Percentiles rank a stretch among this genome's conserved stretches.
Conservation (phyloP, 495 filamentous ascomycete genomes). For the Hyaloscypha bicolor region DNA sequence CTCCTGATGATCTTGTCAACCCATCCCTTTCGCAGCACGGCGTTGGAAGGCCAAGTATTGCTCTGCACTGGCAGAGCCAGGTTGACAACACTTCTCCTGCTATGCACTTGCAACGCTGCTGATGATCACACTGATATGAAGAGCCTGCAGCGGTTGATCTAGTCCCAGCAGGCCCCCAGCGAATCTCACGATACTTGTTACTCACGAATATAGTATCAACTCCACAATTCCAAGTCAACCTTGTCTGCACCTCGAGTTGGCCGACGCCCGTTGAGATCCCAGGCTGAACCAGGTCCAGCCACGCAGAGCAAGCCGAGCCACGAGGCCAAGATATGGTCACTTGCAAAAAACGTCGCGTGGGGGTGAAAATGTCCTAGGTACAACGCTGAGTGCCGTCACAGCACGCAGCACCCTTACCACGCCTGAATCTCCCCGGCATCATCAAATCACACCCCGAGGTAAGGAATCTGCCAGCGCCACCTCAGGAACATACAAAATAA, state of each 20-base stretch:
- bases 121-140: constrained; percentile 13
- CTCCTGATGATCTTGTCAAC: neutral
- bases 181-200: constrained; percentile 29
- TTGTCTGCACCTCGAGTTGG: constrained; percentile 14
- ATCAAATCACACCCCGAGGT: constrained; percentile 12
- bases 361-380: constrained; percentile 9
- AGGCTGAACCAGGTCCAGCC: constrained; percentile 6
- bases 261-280: constrained; percentile 27
- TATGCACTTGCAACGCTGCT: constrained; percentile 19
- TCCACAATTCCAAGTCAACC: constrained; percentile 1
- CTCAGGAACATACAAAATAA: constrained; percentile 27
- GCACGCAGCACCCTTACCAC: neutral
- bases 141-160: constrained; percentile 4
- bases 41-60: neutral
- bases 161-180: neutral
- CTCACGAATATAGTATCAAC: constrained; percentile 21
- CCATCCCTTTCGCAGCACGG: neutral
- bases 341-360: constrained; percentile 12
- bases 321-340: constrained; percentile 26
- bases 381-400: constrained; percentile 5
- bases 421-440: neutral
- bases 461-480: constrained; percentile 23
- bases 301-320: constrained; percentile 27
- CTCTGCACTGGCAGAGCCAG: neutral
- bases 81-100: neutral